These are phyloP conservation scores for Trichoderma sp. DNA, from an alignment of 2,329 filamentous ascomycete genomes.

Conservation along the genomic window DNA sequence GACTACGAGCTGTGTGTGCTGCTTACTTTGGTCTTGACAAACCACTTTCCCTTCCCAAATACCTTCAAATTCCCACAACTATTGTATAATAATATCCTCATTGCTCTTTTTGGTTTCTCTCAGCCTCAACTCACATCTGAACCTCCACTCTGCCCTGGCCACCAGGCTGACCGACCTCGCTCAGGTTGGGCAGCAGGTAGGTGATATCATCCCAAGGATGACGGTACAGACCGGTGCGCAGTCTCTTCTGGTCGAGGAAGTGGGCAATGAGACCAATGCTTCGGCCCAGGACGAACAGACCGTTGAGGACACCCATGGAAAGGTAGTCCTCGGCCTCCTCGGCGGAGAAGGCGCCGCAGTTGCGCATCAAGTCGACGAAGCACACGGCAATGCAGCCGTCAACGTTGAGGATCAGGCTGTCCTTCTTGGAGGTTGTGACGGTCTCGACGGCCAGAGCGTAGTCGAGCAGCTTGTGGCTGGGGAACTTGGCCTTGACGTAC, in stretches of 20 bases:
- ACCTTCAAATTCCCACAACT: conserved; percentile 29
- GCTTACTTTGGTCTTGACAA: conserved; percentile 37
- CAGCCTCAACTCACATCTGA: conserved; percentile 54
- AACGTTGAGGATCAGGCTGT: conserved; percentile 99
- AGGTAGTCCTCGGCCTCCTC: conserved; percentile 99
- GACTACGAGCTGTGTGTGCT: conserved; percentile 38
- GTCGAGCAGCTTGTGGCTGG: conserved; percentile 95
- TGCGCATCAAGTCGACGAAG: conserved; percentile 96
- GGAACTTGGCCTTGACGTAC: conserved; percentile 96
- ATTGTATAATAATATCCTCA: conserved; percentile 30
- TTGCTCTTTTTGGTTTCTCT: conserved; percentile 24
- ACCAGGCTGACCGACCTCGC: conserved; percentile 66
- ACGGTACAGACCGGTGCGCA: conserved; percentile 96
- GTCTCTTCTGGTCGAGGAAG: conserved; percentile 99
- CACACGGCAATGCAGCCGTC: conserved; percentile 97
- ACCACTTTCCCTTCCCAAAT: conserved; percentile 29
- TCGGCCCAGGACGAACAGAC: conserved; percentile 95
- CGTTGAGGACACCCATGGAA: conserved; percentile 98
- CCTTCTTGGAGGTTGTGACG: conserved; percentile 99
- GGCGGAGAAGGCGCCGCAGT: conserved; percentile 92
- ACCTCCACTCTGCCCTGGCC: conserved; percentile 88
- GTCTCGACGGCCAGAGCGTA: conserved; percentile 97
- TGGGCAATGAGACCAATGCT: conserved; percentile 99
- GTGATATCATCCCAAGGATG: conserved; percentile 99
- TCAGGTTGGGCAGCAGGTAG: conserved; percentile 81